phyloP scores from a whole-genome alignment of 192 early-diverging fungal genomes.

The Coemansia sp. region DNA sequence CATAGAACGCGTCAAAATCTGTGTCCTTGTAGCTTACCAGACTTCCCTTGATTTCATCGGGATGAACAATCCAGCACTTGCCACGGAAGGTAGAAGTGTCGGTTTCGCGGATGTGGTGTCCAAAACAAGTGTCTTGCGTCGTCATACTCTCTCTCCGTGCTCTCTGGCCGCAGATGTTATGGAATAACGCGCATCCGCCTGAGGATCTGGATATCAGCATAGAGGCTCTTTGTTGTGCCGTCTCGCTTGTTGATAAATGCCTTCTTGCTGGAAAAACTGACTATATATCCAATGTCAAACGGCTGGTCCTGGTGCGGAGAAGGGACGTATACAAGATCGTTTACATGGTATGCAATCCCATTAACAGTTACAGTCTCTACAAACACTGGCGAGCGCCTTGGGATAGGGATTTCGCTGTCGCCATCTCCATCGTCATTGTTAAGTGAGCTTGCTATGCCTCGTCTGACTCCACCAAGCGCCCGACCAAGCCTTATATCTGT shows the following conservation, averaged over 20 bases:
- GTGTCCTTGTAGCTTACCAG: conserved; percentile 55
- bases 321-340: conserved; percentile 62
- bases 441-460: background rate
- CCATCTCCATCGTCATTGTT: conserved; percentile 13
- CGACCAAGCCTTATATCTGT: conserved; percentile 19
- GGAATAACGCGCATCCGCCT: conserved; percentile 38
- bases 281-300: conserved; percentile 60
- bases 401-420: conserved; percentile 4
- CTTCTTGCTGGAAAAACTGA: conserved; percentile 23
- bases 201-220: conserved; percentile 48
- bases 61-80: conserved; percentile 61
- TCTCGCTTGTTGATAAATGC: background rate
- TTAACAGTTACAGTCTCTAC: conserved; percentile 21
- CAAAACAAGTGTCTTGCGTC: conserved; percentile 57
- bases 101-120: conserved; percentile 27
- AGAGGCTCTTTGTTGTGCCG: background rate
- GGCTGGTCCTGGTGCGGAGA: conserved; percentile 47
- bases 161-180: conserved; percentile 15
- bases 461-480: conserved; percentile 19
- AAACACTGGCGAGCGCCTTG: conserved; percentile 13
- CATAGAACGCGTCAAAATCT: conserved; percentile 56
- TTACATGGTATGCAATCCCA: conserved; percentile 55
- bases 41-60: conserved; percentile 30
- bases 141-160: conserved; percentile 15
- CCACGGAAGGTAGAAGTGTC: conserved; percentile 51